Evolutionary conservation across 129 eudicot species (phyloP), one percentile per base, ranked within the genome.

Genomic region (Deinandra increscens): DNA sequence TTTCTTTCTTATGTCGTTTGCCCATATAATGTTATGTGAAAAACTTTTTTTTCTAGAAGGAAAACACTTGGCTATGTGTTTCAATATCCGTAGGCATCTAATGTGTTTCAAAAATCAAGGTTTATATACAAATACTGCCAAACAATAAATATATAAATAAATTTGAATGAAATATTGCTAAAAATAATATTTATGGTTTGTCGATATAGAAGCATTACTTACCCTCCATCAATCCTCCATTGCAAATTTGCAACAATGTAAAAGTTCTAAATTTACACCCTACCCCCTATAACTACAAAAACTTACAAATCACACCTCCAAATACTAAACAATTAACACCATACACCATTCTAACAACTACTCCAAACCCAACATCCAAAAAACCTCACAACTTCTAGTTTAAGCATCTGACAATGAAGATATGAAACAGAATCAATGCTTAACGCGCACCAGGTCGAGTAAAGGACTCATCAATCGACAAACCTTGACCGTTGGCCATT

Each of bases 381-480:
- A 43, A 78, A 4, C 22, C 68, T 37, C 64, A 67, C 31, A 60
- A 3, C 46, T 23, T 29, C 53, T 68, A 15, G 26, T 12, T 23
- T 26, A 56, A 56, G 55, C 63, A 56, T 56, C 63, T 56, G 39
- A 26, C 39, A 29, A 5, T 56, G 8, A 26, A 56, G 19, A 56
- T 56, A 29, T 56, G 39, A 10, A 23, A 9, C 56, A 20, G 34
- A 54, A 34, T 43, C 56, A 56, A 48, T 65, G 56, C 72, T 46
- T 86, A 93, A 50, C 98, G 84, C 51, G 98, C 85, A 20, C 84
- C 75, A 10, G 98, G 98, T 48, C 83, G 78, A 12, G 88, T 59
- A 15, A 87, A 84, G 44, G 98, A 93, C 33, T 89, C 98, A 41
- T 93, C 95, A 12, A 89, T 80, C 1, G 97, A 75, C 83, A 89